Percentiles rank a stretch among this genome's conserved stretches.
Conservation (phyloP, 2,329 filamentous ascomycete species). For the Dactylellina sp. region DNA sequence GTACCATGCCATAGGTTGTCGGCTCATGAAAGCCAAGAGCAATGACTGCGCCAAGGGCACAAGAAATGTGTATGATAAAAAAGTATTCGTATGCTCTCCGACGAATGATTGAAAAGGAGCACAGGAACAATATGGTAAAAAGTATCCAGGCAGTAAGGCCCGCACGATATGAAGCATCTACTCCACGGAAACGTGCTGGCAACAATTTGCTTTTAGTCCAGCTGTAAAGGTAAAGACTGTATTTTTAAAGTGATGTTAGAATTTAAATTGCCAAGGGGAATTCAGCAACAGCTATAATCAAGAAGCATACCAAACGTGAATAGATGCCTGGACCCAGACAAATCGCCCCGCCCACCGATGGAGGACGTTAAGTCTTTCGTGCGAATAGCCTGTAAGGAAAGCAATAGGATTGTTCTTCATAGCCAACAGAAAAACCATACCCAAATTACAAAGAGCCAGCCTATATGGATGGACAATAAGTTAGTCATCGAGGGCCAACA, state of each 20-base stretch:
- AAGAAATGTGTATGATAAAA: constrained; percentile 68
- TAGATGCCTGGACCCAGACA: constrained; percentile 58
- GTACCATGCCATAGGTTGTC: constrained; percentile 65
- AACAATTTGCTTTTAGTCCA: constrained; percentile 18
- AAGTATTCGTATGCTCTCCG: constrained; percentile 70
- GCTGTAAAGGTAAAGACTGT: constrained; percentile 34
- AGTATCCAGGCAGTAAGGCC: constrained; percentile 45
- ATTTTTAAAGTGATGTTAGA: background rate
- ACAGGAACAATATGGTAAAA: constrained; percentile 66
- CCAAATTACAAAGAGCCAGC: constrained; percentile 68
- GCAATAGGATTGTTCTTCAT: constrained; percentile 72
- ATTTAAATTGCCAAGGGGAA: background rate
- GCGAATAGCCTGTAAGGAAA: constrained; percentile 69
- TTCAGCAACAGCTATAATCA: no score
- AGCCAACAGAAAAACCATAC: constrained; percentile 69
- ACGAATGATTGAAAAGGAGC: constrained; percentile 64
- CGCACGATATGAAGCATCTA: constrained; percentile 30
- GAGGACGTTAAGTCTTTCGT: constrained; percentile 71
- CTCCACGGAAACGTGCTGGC: constrained; percentile 1
- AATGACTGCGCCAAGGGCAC: constrained; percentile 68
- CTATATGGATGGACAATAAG: constrained; percentile 61
- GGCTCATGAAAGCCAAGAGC: constrained; percentile 69
- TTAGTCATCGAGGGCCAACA: constrained; percentile 6
- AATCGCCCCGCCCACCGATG: constrained; percentile 65
- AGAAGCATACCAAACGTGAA: constrained; percentile 57